Conservation (phyloP, 495 filamentous ascomycete species). For the Trichoderma asperelloides region DNA sequence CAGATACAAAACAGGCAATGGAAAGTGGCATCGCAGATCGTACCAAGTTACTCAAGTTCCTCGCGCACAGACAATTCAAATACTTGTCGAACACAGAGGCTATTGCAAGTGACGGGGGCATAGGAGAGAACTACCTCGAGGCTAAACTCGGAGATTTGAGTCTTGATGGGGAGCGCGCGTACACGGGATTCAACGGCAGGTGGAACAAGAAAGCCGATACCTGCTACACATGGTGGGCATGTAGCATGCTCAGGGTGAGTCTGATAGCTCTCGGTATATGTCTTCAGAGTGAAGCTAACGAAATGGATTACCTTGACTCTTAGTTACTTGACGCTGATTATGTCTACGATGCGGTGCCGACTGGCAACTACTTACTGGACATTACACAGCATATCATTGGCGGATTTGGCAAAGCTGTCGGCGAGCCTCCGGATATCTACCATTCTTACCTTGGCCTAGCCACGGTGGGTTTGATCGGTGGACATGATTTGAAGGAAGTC, state of each 20-base stretch:
- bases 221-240: conserved; percentile 90
- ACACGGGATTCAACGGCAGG: conserved; percentile 74
- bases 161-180: conserved; percentile 22
- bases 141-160: conserved; percentile 20
- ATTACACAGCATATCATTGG: conserved; percentile 88
- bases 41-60: conserved; percentile 29
- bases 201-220: conserved; percentile 86
- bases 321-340: conserved; percentile 57
- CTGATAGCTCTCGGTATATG: background rate
- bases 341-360: conserved; percentile 50
- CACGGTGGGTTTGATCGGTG: conserved; percentile 59
- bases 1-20: conserved; percentile 24
- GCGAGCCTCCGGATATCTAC: conserved; percentile 78
- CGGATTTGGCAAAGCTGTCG: conserved; percentile 78
- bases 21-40: conserved; percentile 27
- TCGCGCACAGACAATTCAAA: conserved; percentile 55
- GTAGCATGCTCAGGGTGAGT: conserved; percentile 48
- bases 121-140: conserved; percentile 22
- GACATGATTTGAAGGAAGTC: conserved; percentile 47
- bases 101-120: conserved; percentile 27
- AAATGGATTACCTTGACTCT: background rate
- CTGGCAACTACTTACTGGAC: conserved; percentile 70
- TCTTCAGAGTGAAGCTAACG: background rate
- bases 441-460: conserved; percentile 86
- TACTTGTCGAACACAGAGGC: conserved; percentile 45